Evolutionary conservation across 1,139 yeast genomes (phyloP).

Genomic region (Candida sp.): DNA sequence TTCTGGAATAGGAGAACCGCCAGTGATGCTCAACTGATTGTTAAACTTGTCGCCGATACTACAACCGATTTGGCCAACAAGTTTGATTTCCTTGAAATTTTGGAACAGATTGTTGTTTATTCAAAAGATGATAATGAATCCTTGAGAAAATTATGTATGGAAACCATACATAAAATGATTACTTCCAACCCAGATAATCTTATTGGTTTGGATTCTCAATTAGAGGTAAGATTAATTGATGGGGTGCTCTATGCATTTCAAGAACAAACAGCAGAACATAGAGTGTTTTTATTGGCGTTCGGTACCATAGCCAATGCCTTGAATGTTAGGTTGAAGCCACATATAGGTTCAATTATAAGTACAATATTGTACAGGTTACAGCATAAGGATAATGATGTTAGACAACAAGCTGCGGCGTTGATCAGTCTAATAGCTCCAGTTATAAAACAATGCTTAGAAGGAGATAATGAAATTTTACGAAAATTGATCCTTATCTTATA

Average conservation of each 20-base stretch:
- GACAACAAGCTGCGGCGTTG: constrained; percentile 87
- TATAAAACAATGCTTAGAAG: constrained; percentile 54
- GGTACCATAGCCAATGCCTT: constrained; percentile 65
- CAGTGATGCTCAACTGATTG: constrained; percentile 43
- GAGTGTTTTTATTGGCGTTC: constrained; percentile 59
- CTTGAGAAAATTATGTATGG: constrained; percentile 75
- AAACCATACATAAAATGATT: constrained; percentile 47
- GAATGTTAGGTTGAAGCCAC: constrained; percentile 70
- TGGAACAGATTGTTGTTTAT: constrained; percentile 54
- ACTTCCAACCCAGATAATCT: constrained; percentile 24
- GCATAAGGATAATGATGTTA: constrained; percentile 66
- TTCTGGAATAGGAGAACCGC: constrained; percentile 83
- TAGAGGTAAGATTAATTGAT: constrained; percentile 72
- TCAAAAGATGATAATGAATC: constrained; percentile 84
- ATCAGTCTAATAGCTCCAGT: constrained; percentile 66
- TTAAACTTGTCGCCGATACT: constrained; percentile 67
- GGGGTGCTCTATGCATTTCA: constrained; percentile 73
- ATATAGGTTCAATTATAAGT: constrained; percentile 70
- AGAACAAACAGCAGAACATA: constrained; percentile 60
- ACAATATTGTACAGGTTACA: constrained; percentile 72
- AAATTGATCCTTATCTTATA: constrained; percentile 75
- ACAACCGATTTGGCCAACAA: constrained; percentile 65
- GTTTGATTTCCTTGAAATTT: constrained; percentile 61
- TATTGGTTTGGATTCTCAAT: constrained; percentile 32
- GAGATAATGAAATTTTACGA: constrained; percentile 53